Base-by-base conservation (phyloP, 192 early-diverging fungal genomes). In the Umbelopsis isabellina region DNA sequence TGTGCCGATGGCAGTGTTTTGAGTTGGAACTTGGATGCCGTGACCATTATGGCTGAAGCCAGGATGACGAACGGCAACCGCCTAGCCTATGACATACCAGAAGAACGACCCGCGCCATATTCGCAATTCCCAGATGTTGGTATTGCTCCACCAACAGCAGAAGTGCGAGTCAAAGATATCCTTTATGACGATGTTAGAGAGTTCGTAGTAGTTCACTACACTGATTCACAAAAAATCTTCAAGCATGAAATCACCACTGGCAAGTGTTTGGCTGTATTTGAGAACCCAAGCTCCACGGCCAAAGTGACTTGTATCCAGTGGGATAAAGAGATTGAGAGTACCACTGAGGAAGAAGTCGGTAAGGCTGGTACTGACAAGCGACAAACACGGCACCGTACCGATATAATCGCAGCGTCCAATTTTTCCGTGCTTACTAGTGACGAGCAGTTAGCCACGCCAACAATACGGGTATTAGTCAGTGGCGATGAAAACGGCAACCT, bases 401-500 rank as follows among this genome's bases (percentile, higher is more conserved):
- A 61, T 33, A 61, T 61, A 25, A 35, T 61, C 0, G 67, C 47
- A 3, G 55, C 55, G 9, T 37, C 52, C 30, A 71, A n/a, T 5
- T 55, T 53, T 41, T 46, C 73, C 15, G 51, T 47, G 23, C n/a
- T 69, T 11, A 65, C 22, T 20, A 48, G 51, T 8, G 53, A 55
- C 18, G 46, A 69, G 8, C 48, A 18, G 45, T 50, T 35, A 45
- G 13, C 41, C 23, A 65, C 33, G 22, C 16, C 25, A 35, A 58
- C 49, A 3, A 71, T 58, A 22, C 27, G 72, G 35, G 69, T 86
- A 12, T 37, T 88, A 22, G 86, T 71, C 0, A 80, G 84, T 16
- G 88, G 88, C 12, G 86, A 90, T 47, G 69, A 67, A 18, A 21
- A 51, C 37, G 88, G 88, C 15, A 79, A 71, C 10, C 75, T 90